Evolutionary conservation across 441 rosid genomes (phyloP), one percentile per base, ranked within the genome.

Genomic region (Macaranga tanarius): DNA sequence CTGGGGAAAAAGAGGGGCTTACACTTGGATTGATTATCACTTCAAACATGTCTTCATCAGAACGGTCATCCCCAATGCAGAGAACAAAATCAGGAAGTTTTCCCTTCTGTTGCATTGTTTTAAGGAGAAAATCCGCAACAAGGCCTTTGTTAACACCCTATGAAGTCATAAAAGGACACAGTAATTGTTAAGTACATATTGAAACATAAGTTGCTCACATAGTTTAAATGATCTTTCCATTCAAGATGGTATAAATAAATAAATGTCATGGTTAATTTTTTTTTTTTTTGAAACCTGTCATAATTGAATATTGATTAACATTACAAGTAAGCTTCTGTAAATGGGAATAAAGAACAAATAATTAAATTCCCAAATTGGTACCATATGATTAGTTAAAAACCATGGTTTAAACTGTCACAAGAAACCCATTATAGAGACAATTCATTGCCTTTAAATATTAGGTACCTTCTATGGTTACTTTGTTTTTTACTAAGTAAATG

Each of bases 41-140:
- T 81, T 89, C 95, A 31, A 94, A 94, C 98, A 94, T 94, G 83
- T 94, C 98, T 75, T 94, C 98, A 2, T 94, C 98, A 0, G 97
- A 94, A 26, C 95, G 77, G 75, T 94, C 98, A 75, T 94, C 98
- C 10, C 98, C 98, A 5, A 94, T 85, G 67, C 98, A 92, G 15
- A 94, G 87, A 67, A 92, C 90, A 74, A 94, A 92, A 80, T 92
- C 97, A 16, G 95, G 83, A 52, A 80, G 87, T 73, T 76, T 86
- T 48, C 88, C 95, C 73, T 84, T 83, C 61, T 81, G 77, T 55
- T 73, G 79, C 96, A 88, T 92, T 10, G 85, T 83, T 44, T 56
- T 69, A 4, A 94, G 79, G 19, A 92, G 89, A 58, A 75, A 79
- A 74, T 90, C 90, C 0, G 91, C 98, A 50, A 88, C 93, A 2